A percentile compares a stretch with the other conserved stretches of the same genome.
Conservation (phyloP, 192 early-diverging fungal species). For the Thamnidium elegans region DNA sequence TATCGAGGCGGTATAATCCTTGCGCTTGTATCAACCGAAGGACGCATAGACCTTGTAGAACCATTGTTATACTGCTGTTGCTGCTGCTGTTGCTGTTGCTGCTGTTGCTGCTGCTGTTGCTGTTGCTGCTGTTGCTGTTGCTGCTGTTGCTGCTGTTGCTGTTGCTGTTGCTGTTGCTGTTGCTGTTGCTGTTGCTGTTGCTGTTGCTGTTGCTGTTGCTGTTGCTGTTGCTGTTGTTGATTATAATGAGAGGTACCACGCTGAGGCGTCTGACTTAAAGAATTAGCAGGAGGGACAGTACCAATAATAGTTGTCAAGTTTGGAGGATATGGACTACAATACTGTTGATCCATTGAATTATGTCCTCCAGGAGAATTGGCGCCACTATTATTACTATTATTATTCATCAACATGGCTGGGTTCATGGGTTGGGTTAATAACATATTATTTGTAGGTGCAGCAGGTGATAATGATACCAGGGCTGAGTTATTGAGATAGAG, state of each 20-base stretch:
- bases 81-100: constrained; percentile 2
- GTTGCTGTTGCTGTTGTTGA: not conserved
- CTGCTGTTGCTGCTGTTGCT: not conserved
- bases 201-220: not conserved
- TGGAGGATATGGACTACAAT: not conserved
- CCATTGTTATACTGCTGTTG: not conserved
- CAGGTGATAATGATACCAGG: not conserved
- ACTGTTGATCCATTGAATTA: not conserved
- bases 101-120: not conserved
- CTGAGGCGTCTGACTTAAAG: not conserved
- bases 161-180: not conserved
- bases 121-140: constrained; percentile 1
- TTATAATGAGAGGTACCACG: not conserved
- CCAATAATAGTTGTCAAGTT: constrained; percentile 6
- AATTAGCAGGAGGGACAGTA: not conserved
- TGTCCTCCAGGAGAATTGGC: not conserved
- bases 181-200: not conserved
- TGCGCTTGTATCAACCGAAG: too few relatives aligned
- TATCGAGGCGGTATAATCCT: too few relatives aligned
- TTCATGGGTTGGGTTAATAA: constrained; percentile 7
- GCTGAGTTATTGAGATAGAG: not conserved
- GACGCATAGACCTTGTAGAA: too few relatives aligned
- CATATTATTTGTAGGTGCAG: not conserved
- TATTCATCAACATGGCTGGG: not conserved
- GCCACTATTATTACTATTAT: not conserved